These are phyloP conservation scores for Lunularia cruciata DNA, from an alignment of 225 moss, liverwort and hornwort genomes.

Conservation along the genomic window DNA sequence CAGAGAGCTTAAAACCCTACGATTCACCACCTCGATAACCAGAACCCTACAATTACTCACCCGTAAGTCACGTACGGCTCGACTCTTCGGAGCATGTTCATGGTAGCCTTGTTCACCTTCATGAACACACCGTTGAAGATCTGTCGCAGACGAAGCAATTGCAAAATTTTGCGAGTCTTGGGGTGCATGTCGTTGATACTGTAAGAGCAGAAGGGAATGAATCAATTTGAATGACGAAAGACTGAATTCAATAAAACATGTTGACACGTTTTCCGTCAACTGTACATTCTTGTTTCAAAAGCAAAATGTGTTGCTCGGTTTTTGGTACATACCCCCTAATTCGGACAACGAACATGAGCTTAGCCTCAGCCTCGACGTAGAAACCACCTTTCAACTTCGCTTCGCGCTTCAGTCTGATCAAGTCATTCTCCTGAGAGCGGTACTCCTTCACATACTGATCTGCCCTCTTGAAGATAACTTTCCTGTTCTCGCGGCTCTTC, in stretches of 20 bases:
- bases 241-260: no score
- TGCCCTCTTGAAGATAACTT: slow-evolving; percentile 64
- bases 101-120: slow-evolving; percentile 92
- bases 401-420: slow-evolving; percentile 77
- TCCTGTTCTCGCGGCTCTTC: slow-evolving; percentile 46
- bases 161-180: slow-evolving; percentile 76
- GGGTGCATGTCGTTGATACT: slow-evolving; percentile 89
- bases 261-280: no score
- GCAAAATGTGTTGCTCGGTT: no score
- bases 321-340: slow-evolving; percentile 70
- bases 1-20: no score
- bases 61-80: slow-evolving; percentile 91
- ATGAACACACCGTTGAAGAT: slow-evolving; percentile 94
- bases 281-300: no score
- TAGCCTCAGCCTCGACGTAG: slow-evolving; percentile 82
- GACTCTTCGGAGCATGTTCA: slow-evolving; percentile 84
- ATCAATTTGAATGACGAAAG: no score
- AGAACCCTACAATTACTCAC: slow-evolving; percentile 23
- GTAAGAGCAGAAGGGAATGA: slow-evolving; percentile 1
- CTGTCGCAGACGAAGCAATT: slow-evolving; percentile 69
- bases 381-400: slow-evolving; percentile 88
- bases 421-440: slow-evolving; percentile 57
- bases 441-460: slow-evolving; percentile 71
- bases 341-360: slow-evolving; percentile 76
- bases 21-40: background rate